These are phyloP conservation scores for Mycena latifolia DNA, from an alignment of 768 basidiomycete genomes.

Conservation along the genomic window DNA sequence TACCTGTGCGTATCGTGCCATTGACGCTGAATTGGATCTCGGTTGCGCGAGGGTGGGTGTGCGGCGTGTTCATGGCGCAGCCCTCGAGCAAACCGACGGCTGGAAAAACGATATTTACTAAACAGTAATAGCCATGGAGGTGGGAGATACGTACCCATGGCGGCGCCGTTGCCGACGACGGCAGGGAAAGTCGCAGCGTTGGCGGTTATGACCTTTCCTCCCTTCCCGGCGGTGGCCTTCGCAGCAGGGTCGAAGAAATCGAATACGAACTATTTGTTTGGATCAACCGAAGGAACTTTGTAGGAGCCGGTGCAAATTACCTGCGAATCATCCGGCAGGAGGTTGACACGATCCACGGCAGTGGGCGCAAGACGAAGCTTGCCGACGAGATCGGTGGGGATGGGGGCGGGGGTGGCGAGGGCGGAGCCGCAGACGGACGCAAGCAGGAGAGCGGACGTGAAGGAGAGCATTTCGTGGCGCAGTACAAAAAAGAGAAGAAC, in stretches of 20 bases:
- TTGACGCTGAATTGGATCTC: conserved; percentile 37
- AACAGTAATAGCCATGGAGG: not conserved
- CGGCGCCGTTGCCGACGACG: conserved; percentile 30
- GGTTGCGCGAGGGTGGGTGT: conserved; percentile 37
- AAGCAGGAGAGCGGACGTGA: conserved; percentile 18
- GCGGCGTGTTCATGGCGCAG: conserved; percentile 36
- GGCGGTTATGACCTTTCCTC: conserved; percentile 20
- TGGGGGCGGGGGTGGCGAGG: not conserved
- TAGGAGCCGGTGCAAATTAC: not conserved
- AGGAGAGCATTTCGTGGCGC: conserved; percentile 20
- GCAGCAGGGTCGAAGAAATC: conserved; percentile 32
- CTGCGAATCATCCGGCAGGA: conserved; percentile 21
- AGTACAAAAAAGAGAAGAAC: conserved; percentile 9
- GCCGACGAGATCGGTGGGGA: not conserved
- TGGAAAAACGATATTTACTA: not conserved
- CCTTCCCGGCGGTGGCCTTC: conserved; percentile 8
- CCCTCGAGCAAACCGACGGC: conserved; percentile 30
- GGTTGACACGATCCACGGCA: conserved; percentile 19
- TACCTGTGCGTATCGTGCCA: conserved; percentile 37
- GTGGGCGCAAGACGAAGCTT: conserved; percentile 15
- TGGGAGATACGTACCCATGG: conserved; percentile 28
- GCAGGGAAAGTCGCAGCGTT: conserved; percentile 35
- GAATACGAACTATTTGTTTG: conserved; percentile 26
- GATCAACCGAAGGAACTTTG: not conserved
- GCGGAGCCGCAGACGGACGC: conserved; percentile 3